Evolutionary conservation across 768 basidiomycete species (phyloP).

Genomic region (Suillus americanus): DNA sequence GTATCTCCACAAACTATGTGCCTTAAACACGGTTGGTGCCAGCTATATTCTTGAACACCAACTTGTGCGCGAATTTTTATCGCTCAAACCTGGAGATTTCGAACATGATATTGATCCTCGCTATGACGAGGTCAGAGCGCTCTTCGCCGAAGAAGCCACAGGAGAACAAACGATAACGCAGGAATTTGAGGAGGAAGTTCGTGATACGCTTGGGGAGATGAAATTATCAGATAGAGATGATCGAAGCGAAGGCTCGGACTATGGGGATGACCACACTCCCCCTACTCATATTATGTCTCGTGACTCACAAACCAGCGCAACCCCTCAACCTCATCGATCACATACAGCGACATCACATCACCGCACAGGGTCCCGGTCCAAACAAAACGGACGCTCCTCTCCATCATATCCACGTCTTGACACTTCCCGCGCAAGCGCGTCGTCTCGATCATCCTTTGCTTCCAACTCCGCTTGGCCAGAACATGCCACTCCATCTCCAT

Average conservation of each 20-base stretch:
- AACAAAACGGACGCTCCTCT: constrained; percentile 30
- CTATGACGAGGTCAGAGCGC: constrained; percentile 55
- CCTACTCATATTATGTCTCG: constrained; percentile 32
- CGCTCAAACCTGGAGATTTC: constrained; percentile 83
- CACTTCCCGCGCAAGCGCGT: constrained; percentile 21
- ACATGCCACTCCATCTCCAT: constrained; percentile 40
- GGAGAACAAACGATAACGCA: constrained; percentile 32
- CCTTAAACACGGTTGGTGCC: constrained; percentile 61
- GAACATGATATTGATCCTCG: constrained; percentile 65
- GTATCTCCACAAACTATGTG: constrained; percentile 81
- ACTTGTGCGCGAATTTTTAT: constrained; percentile 80
- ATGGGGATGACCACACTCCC: constrained; percentile 48
- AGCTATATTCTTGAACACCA: constrained; percentile 80
- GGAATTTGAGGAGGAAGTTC: constrained; percentile 43
- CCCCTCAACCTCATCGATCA: constrained; percentile 40
- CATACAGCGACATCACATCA: constrained; percentile 46
- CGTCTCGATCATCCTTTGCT: constrained; percentile 27
- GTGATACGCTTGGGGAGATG: constrained; percentile 47
- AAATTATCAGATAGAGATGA: constrained; percentile 48
- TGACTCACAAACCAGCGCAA: constrained; percentile 23
- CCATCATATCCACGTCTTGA: constrained; percentile 29
- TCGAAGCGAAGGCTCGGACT: constrained; percentile 64
- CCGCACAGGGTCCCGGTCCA: constrained; percentile 32
- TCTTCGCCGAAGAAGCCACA: constrained; percentile 39
- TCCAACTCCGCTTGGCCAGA: constrained; percentile 31